phyloP scores from a whole-genome alignment of 2,329 filamentous ascomycete genomes.

The Setomelanomma holmii region DNA sequence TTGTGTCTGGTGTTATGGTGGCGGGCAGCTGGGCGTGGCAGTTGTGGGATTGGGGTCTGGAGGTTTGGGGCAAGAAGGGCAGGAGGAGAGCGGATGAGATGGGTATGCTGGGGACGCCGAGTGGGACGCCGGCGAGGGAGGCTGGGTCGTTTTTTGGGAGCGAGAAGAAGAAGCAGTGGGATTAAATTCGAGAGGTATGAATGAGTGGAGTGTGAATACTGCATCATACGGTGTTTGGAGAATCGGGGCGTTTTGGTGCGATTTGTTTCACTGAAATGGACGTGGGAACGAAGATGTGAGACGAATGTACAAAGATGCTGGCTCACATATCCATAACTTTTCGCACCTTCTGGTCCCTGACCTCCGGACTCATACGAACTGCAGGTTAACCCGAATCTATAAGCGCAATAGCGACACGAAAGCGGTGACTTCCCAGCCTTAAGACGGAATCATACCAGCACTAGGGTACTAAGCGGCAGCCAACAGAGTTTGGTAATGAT shows the following conservation, averaged over 20 bases:
- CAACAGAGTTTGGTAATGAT: no score
- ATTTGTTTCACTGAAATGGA: background rate
- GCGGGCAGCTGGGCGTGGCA: constrained; percentile 94
- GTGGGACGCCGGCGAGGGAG: constrained; percentile 2
- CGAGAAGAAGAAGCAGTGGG: constrained; percentile 22
- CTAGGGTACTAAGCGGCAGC: no score
- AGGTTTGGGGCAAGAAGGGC: constrained; percentile 55
- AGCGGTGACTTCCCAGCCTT: no score
- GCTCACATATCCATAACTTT: no score
- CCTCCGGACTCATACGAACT: no score
- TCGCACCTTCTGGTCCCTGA: no score
- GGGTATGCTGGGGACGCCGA: constrained; percentile 54
- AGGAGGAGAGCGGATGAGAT: constrained; percentile 51
- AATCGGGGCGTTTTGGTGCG: background rate
- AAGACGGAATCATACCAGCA: no score
- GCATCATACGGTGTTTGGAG: background rate
- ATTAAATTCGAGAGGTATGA: constrained; percentile 3
- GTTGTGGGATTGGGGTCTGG: constrained; percentile 75
- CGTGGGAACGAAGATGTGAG: background rate
- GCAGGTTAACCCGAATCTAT: no score
- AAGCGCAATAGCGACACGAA: no score
- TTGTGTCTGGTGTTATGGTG: constrained; percentile 88
- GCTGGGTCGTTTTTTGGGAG: background rate
- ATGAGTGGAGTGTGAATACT: background rate
- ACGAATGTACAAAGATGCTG: background rate